Base-by-base conservation (phyloP, 805 yeast genomes). In the Starmerella etchellsii region DNA sequence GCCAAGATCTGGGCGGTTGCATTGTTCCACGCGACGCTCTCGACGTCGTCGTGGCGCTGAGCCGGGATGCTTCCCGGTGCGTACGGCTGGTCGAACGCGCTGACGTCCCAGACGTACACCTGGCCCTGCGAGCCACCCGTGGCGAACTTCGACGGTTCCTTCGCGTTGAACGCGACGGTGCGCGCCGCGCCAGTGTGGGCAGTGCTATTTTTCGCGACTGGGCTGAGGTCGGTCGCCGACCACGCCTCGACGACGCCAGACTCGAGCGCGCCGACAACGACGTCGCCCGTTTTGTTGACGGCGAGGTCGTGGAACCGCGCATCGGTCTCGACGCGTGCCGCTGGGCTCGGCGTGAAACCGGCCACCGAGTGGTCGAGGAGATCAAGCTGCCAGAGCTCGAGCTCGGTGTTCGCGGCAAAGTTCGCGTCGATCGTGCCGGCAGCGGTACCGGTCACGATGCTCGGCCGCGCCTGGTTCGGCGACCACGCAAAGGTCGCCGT, bases 401-500 rank as follows among this genome's bases (percentile, higher is more conserved):
- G 64, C n/a, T 71, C 62, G 2, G 95, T 76, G 23, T 76, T 69
- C 18, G 91, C 75, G 31, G 87, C 76, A 61, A 87, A 87, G 57
- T 79, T 76, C 32, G 81, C 81, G 58, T 84, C 95, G 53, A 91
- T 80, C 13, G 95, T 93, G 7, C 97, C 97, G 0, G 97, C 87
- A n/a, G 83, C 81, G 0, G 95, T 81, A 19, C 95, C 98, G 1
- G 95, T 74, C 19, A 85, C 96, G 50, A 91, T 58, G 40, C 73
- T 62, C 15, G 96, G 96, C 46, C 76, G 63, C 39, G 60, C 59
- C 31, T 68, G 60, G 51, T 74, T 81, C 49, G 77, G 73, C 34
- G 95, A 82, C 96, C 97, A 88, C 33, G 97, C 94, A 64, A 91
- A 84, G n/a, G 94, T 78, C 39, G 95, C 87, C 13, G 95, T 82